phyloP scores from a whole-genome alignment of 169 alveolate genomes.

The Amoebophrya sp. region DNA sequence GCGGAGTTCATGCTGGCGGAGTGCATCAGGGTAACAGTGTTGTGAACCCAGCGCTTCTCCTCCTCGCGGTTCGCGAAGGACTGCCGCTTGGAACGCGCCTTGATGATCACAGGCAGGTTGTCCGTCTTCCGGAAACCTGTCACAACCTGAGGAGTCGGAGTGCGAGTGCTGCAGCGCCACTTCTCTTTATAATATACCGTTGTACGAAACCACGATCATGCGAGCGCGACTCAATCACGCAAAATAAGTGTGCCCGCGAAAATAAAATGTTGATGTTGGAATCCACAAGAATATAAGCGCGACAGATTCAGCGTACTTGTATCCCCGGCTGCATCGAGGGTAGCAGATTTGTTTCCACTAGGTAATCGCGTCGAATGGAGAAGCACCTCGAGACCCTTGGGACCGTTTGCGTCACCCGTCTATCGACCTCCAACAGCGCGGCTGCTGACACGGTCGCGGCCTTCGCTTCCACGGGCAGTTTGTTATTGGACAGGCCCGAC shows the following conservation, averaged over 20 bases:
- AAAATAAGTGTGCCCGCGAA: not conserved
- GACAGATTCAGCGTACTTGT: not conserved
- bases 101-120: slow-evolving; percentile 1
- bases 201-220: not conserved
- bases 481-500: too few relatives aligned
- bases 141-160: not conserved
- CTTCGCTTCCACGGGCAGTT: not conserved
- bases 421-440: not conserved
- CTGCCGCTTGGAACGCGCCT: not conserved
- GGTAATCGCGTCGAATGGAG: not conserved
- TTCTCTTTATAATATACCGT: not conserved
- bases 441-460: not conserved
- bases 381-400: not conserved
- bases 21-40: not conserved
- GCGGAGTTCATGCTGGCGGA: not conserved
- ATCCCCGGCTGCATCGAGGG: not conserved
- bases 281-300: not conserved
- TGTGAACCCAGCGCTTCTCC: not conserved
- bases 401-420: not conserved
- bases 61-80: not conserved
- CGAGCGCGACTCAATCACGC: not conserved
- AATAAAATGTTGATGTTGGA: not conserved
- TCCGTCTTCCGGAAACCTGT: not conserved
- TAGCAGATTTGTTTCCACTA: not conserved
- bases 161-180: too few relatives aligned